Evolutionary conservation across 148 eudicot genomes (phyloP), one percentile per base, ranked within the genome.

Genomic region (Fagopyrum tataricum): DNA sequence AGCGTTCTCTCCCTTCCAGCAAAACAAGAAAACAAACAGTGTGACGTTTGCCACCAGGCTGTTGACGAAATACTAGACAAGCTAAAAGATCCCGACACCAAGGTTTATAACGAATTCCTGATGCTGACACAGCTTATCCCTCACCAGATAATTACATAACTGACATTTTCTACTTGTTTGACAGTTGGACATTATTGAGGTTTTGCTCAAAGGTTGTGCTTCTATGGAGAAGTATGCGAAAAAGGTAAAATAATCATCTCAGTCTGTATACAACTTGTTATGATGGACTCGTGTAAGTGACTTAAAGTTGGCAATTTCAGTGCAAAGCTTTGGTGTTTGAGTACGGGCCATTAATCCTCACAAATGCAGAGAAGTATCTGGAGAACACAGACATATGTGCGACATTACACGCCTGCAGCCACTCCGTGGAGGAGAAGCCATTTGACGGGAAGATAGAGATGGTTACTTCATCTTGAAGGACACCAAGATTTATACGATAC

Each of bases 1-100:
- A 77, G 67, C 72, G 58, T 78, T 62, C 21, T 56, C 49, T 77
- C 81, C 61, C 78, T 21, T 51, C 58, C 75, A 12, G 44, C 21
- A 5, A 76, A 83, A 31, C 37, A 31, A 59, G 77, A 78, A 58
- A 73, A 80, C 74, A 58, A 73, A 80, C 74, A 85, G 82, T 95
- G 98, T 77, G 88, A 85, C 9, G 7, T 84, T 44, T 93, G 98
- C 82, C 88, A 87, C 49, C 73, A 74, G 23, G 84, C 86, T 52
- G 76, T 91, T 52, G 74, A 83, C 71, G 95, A 89, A 81, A 81
- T 85, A 61, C 48, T 90, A 42, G 31, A 71, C 21, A 89, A 86
- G 85, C 73, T 93, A 79, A 87, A 84, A 72, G 96, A 93, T 82
- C 98, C 96, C 24, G 94, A 93, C 72, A 89, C 89, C 31, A 81